Evolutionary conservation across 1,139 yeast species (phyloP).

Genomic region (Candida frijolesensis): DNA sequence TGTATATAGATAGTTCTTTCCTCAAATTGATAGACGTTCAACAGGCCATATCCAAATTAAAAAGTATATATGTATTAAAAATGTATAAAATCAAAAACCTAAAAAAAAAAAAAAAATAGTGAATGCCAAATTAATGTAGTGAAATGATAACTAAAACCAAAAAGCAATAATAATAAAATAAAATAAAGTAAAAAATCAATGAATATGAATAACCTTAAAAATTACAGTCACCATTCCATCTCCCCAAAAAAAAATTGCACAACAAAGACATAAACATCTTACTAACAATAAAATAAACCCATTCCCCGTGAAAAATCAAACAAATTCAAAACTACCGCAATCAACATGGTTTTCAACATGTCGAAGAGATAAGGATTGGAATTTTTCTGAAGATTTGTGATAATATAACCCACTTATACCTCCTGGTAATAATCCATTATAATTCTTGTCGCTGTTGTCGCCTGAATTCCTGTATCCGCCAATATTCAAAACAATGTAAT

Average conservation of each 20-base stretch:
- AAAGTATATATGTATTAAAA: background rate
- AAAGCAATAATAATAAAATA: background rate
- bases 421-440: constrained; percentile 41
- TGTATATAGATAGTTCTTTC: constrained; percentile 1
- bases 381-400: constrained; percentile 75
- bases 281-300: no score
- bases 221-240: no score
- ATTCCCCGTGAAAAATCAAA: constrained; percentile 2
- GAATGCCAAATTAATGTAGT: constrained; percentile 2
- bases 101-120: background rate
- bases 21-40: background rate
- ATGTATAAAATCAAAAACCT: background rate
- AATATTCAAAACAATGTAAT: constrained; percentile 82
- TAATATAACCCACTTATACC: constrained; percentile 78
- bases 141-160: background rate
- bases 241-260: background rate
- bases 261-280: background rate
- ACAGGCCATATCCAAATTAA: background rate
- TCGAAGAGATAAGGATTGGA: constrained; percentile 53
- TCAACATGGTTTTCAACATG: constrained; percentile 36
- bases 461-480: constrained; percentile 30
- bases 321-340: constrained; percentile 15
- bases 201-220: background rate
- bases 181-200: background rate
- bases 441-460: constrained; percentile 1